Evolutionary conservation across 768 basidiomycete genomes (phyloP).

Genomic region (Heimioporus sp.): DNA sequence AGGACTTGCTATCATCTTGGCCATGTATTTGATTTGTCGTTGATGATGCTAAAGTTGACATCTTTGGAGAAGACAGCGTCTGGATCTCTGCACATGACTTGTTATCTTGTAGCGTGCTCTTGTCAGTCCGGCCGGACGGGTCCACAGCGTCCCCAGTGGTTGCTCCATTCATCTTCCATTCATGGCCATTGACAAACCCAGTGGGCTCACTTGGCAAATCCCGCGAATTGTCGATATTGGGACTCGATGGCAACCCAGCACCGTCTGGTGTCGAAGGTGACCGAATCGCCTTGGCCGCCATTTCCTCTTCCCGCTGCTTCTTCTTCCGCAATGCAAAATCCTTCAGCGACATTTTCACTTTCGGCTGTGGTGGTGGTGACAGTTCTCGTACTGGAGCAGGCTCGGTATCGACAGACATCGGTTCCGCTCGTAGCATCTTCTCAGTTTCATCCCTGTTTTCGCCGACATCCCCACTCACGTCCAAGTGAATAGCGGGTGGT

Average conservation of each 20-base stretch:
- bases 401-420: slow-evolving; percentile 6
- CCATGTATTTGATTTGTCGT: slow-evolving; percentile 6
- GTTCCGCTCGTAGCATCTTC: slow-evolving; percentile 4
- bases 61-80: not conserved
- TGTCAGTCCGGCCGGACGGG: not conserved
- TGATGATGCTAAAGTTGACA: no score
- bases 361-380: slow-evolving; percentile 40
- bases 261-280: slow-evolving; percentile 21
- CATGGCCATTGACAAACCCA: slow-evolving; percentile 3
- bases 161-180: slow-evolving; percentile 9
- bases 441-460: not conserved
- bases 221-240: slow-evolving; percentile 12
- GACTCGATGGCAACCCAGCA: slow-evolving; percentile 18
- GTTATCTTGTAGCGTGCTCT: not conserved
- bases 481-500: not conserved
- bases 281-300: slow-evolving; percentile 26
- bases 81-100: not conserved
- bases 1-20: slow-evolving; percentile 3
- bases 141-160: slow-evolving; percentile 1
- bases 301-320: slow-evolving; percentile 48
- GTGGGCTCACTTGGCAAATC: slow-evolving; percentile 13
- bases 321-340: slow-evolving; percentile 58
- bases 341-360: slow-evolving; percentile 55
- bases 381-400: slow-evolving; percentile 10
- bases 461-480: no score